Percentiles rank a stretch among this genome's conserved stretches.
phyloP scores from a whole-genome alignment of 306 rosid species.

The Gynostemma pentaphyllum region DNA sequence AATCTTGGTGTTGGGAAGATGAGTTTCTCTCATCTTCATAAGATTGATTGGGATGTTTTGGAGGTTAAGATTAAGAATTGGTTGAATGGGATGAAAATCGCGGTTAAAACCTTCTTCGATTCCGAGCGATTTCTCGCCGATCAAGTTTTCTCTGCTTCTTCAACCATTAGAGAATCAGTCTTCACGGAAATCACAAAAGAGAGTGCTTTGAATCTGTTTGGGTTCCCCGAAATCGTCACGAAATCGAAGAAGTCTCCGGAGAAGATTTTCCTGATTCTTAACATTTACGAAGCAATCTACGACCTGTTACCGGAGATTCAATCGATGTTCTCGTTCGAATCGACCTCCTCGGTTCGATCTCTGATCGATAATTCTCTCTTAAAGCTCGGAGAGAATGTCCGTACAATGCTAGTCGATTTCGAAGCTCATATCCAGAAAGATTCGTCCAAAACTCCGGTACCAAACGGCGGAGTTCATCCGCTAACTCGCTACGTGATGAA shows the following conservation, averaged over 20 bases:
- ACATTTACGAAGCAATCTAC: constrained; percentile 52
- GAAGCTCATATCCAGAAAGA: constrained; percentile 71
- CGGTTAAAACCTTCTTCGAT: constrained; percentile 37
- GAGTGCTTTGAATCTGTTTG: constrained; percentile 38
- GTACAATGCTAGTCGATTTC: constrained; percentile 42
- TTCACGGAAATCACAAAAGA: constrained; percentile 50
- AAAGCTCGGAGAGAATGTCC: constrained; percentile 34
- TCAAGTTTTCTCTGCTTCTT: constrained; percentile 31
- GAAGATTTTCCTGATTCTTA: constrained; percentile 51
- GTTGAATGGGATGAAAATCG: constrained; percentile 40
- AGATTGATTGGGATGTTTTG: constrained; percentile 56
- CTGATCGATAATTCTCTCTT: constrained; percentile 28
- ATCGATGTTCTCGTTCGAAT: constrained; percentile 51
- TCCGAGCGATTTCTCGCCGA: constrained; percentile 58
- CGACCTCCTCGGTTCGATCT: constrained; percentile 34
- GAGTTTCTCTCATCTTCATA: constrained; percentile 43
- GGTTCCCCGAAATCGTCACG: constrained; percentile 64
- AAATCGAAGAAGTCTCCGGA: constrained; percentile 69
- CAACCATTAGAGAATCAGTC: constrained; percentile 32
- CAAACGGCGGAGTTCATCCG: constrained; percentile 71
- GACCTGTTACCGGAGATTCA: constrained; percentile 50
- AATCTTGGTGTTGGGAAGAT: constrained; percentile 54
- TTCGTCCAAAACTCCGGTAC: constrained; percentile 39
- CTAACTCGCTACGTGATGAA: constrained; percentile 95
- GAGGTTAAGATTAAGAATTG: constrained; percentile 58